A percentile compares a stretch with the other conserved stretches of the same genome.
Conservation (phyloP, 2,329 filamentous ascomycete genomes). For the Lizonia empirigonia region DNA sequence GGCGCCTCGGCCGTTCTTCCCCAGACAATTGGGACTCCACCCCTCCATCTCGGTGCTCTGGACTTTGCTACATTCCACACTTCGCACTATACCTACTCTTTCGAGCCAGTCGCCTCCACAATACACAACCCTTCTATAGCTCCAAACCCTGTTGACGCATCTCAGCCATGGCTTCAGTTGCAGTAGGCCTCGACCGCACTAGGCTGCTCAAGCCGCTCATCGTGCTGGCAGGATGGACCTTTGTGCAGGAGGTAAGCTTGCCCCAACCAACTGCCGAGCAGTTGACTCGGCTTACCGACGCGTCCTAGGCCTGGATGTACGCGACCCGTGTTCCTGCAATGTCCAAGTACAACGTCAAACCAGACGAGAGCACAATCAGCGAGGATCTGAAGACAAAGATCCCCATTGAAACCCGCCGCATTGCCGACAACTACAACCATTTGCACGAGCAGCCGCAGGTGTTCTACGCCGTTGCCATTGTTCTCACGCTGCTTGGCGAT, state of each 20-base stretch:
- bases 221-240: conserved; percentile 16
- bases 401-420: conserved; percentile 15
- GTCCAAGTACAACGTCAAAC: conserved; percentile 13
- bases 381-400: conserved; percentile 15
- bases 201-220: conserved; percentile 17
- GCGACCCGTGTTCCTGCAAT: conserved; percentile 15
- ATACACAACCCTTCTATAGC: neutral
- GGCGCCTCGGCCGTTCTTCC: conserved; percentile 9
- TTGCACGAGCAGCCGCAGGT: conserved; percentile 15
- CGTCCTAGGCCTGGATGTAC: conserved; percentile 11
- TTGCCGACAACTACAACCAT: conserved; percentile 17
- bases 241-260: conserved; percentile 13
- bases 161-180: conserved; percentile 11
- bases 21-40: conserved; percentile 1
- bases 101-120: neutral
- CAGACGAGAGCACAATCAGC: conserved; percentile 2
- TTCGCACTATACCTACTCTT: conserved; percentile 3
- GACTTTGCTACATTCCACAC: conserved; percentile 8
- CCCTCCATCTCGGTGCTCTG: conserved; percentile 8
- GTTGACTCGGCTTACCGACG: neutral
- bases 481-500: conserved; percentile 12
- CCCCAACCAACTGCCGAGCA: neutral
- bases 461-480: conserved; percentile 12
- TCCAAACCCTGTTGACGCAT: neutral
- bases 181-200: conserved; percentile 18